Evolutionary conservation across 345 rosid species (phyloP), one percentile per base, ranked within the genome.

Genomic region (Eucalyptus urophylla): DNA sequence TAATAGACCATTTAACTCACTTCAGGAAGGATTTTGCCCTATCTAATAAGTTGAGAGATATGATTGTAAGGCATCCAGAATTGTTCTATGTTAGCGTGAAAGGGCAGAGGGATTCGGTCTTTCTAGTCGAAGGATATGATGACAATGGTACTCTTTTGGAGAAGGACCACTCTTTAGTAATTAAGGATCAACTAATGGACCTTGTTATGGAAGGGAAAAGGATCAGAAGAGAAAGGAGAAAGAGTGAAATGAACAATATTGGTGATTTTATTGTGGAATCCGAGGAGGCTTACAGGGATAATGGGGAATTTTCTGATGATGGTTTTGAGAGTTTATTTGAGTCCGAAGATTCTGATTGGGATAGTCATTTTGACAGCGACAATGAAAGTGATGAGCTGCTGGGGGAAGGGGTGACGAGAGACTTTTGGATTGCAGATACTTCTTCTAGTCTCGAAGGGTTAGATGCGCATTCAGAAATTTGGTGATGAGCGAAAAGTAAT

Each of bases 51-150:
- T 86, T 96, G 93, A 94, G 97, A 93, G 93, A 93, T 4, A 90
- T 97, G 97, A 90, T 96, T 50, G 89, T 94, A 87, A 94, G 99
- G 89, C 99, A 96, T 90, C 99, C 98, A 7, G 99, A 96, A 89
- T 88, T 97, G 81, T 96, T 97, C 92, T 97, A 97, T 49, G 94
- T 96, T 56, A 96, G 99, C 88, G 65, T 95, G 91, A 97, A 97
- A 91, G 98, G 99, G 8, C 87, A 92, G 13, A 96, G 99, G 90
- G 91, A 96, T 92, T 96, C 97, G 87, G 97, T 96, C 29, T 93
- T 96, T 91, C 93, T 97, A 56, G 97, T 93, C 1, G 98, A 96
- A 89, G 95, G 94, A 27, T 96, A 91, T 86, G 94, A 94, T 90
- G 97, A 95, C 69, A 94, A 94, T 58, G 98, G 98, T 24, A 90